Percentiles rank a stretch among this genome's conserved stretches.
Conservation (phyloP, 1,139 yeast genomes). For the Scheffersomyces cryptocercus region DNA sequence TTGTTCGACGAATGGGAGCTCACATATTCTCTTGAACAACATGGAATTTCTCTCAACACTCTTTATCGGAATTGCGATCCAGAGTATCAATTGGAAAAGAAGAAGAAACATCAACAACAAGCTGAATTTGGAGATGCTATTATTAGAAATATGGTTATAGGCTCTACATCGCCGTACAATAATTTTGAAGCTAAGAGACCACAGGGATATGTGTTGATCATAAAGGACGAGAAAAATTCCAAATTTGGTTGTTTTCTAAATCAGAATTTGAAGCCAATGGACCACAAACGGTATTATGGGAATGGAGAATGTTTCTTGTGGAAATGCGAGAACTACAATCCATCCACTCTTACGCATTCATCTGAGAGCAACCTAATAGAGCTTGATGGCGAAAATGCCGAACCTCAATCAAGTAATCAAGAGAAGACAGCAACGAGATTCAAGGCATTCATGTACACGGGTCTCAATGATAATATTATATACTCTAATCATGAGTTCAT, state of each 20-base stretch:
- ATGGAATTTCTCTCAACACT: conserved; percentile 85
- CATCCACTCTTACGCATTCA: conserved; percentile 10
- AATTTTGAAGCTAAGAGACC: conserved; percentile 31
- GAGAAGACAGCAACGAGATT: conserved; percentile 39
- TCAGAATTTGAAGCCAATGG: conserved; percentile 70
- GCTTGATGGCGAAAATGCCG: not conserved
- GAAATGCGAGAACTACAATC: conserved; percentile 53
- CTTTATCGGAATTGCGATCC: conserved; percentile 50
- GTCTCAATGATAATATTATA: conserved; percentile 80
- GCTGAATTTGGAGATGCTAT: conserved; percentile 42
- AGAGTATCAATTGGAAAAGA: conserved; percentile 29
- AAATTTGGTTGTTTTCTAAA: conserved; percentile 84
- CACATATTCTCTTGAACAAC: conserved; percentile 81
- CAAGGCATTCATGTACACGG: conserved; percentile 87
- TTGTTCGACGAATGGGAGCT: conserved; percentile 76
- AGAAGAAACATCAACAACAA: conserved; percentile 20
- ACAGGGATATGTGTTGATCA: conserved; percentile 69
- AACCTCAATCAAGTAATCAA: not conserved
- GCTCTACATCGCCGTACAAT: conserved; percentile 16
- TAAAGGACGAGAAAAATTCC: conserved; percentile 62
- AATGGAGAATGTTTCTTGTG: conserved; percentile 95
- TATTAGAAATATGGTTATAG: conserved; percentile 33
- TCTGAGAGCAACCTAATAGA: not conserved
- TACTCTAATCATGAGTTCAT: conserved; percentile 78
- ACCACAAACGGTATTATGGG: conserved; percentile 77